Evolutionary conservation across 345 rosid species (phyloP), one percentile per base, ranked within the genome.

Genomic region (Ceriops decandra): DNA sequence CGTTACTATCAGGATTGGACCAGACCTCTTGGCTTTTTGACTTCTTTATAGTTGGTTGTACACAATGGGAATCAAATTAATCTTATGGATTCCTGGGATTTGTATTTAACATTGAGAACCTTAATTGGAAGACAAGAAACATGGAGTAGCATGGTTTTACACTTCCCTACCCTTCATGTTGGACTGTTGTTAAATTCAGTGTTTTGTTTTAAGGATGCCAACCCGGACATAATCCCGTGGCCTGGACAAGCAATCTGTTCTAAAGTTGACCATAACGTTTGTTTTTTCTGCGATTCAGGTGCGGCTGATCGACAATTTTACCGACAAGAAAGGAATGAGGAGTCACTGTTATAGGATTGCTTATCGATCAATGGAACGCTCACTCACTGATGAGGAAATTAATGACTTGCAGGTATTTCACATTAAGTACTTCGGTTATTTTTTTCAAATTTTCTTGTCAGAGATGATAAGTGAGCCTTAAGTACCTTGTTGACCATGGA

Each of bases 281-380:
- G 9, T 22, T 27, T 56, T 56, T 56, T 56, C 42, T 52, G 64
- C 24, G 36, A 17, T 5, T 54, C 90, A 95, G 97, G 92, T 91
- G 76, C 46, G 68, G 60, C 74, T 95, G 82, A 95, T 91, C 27
- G 98, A 91, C 76, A 79, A 74, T 76, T 95, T 95, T 73, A 91
- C 96, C 49, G 90, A 91, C 82, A 87, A 88, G 85, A 86, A 90
- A 82, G 99, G 93, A 68, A 87, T 79, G 96, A 90, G 92, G 0
- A 87, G 99, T 74, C 96, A 95, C 69, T 92, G 97, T 76, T 91
- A 95, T 75, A 80, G 97, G 81, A 88, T 92, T 67, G 83, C 88
- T 11, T 90, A 92, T 62, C 90, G 97, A 20, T 95, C 99, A 78
- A 92, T 86, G 97, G 98, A 90, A 63, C 89, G 96, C 6, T 88